phyloP scores from a whole-genome alignment of 306 rosid genomes.

The Cucumis melo region DNA sequence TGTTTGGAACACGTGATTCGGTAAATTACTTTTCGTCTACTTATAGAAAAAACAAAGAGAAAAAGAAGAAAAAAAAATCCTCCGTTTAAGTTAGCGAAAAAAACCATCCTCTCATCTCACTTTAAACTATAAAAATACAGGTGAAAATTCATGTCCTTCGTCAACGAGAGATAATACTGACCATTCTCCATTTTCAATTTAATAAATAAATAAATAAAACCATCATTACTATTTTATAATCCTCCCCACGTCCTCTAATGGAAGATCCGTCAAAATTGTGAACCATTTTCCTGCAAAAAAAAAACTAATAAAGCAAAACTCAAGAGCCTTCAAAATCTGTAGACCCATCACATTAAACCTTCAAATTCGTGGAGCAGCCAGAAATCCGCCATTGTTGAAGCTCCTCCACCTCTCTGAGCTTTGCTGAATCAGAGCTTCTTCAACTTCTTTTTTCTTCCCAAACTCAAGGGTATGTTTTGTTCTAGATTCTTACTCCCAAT shows the following conservation, averaged over 20 bases:
- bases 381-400: background rate
- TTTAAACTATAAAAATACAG: background rate
- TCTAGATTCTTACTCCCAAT: background rate
- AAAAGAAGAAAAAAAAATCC: background rate
- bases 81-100: background rate
- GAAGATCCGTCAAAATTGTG: background rate
- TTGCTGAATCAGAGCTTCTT: background rate
- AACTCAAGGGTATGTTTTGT: background rate
- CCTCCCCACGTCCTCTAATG: background rate
- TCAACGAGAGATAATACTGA: background rate
- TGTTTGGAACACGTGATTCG: too few relatives aligned
- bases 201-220: background rate
- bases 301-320: background rate
- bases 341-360: background rate
- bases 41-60: too few relatives aligned
- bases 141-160: background rate
- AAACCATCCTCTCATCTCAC: background rate
- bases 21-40: background rate
- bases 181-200: background rate
- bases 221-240: background rate
- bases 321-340: background rate
- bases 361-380: background rate
- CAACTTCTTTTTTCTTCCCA: background rate
- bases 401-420: background rate
- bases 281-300: background rate